Percentiles rank a stretch among this genome's conserved stretches.
Evolutionary conservation across 352 stramenopile genomes (phyloP).

Genomic region (Pythium plurisporium): DNA sequence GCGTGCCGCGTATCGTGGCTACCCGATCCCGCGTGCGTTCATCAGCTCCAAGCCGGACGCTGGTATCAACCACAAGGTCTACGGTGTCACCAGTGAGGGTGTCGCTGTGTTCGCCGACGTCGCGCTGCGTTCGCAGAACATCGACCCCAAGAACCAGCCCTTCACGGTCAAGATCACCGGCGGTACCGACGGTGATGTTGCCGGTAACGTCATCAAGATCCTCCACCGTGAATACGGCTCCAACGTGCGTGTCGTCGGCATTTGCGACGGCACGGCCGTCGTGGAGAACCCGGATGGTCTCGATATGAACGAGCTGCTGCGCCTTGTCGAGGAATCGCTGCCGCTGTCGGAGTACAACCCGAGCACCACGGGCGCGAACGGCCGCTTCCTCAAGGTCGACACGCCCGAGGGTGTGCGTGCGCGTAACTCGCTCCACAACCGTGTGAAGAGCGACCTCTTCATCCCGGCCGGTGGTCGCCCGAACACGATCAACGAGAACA

Average conservation of each 20-base stretch:
- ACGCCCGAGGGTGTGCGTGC: slow-evolving; percentile 81
- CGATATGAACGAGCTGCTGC: slow-evolving; percentile 91
- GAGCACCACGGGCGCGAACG: slow-evolving; percentile 42
- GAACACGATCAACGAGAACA: slow-evolving; percentile 87
- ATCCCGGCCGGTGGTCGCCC: slow-evolving; percentile 76
- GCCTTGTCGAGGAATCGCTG: slow-evolving; percentile 90
- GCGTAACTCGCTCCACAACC: slow-evolving; percentile 98
- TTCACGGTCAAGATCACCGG: slow-evolving; percentile 90
- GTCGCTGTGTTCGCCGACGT: slow-evolving; percentile 82
- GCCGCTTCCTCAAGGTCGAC: slow-evolving; percentile 82
- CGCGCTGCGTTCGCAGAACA: slow-evolving; percentile 67
- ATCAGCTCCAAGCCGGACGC: slow-evolving; percentile 83
- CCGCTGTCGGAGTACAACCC: slow-evolving; percentile 80
- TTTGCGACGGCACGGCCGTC: slow-evolving; percentile 90
- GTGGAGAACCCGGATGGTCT: slow-evolving; percentile 95
- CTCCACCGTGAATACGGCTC: slow-evolving; percentile 90
- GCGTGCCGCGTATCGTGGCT: slow-evolving; percentile 69
- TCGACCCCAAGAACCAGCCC: slow-evolving; percentile 64
- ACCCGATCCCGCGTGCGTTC: slow-evolving; percentile 77
- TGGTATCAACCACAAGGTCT: slow-evolving; percentile 87
- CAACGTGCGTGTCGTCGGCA: slow-evolving; percentile 92
- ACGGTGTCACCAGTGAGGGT: slow-evolving; percentile 78
- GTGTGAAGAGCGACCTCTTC: slow-evolving; percentile 85
- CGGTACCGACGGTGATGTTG: slow-evolving; percentile 96
- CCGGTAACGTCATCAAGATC: slow-evolving; percentile 98